These are phyloP conservation scores for Exophiala aquamarina DNA, from an alignment of 2,329 filamentous ascomycete species.

Conservation along the genomic window DNA sequence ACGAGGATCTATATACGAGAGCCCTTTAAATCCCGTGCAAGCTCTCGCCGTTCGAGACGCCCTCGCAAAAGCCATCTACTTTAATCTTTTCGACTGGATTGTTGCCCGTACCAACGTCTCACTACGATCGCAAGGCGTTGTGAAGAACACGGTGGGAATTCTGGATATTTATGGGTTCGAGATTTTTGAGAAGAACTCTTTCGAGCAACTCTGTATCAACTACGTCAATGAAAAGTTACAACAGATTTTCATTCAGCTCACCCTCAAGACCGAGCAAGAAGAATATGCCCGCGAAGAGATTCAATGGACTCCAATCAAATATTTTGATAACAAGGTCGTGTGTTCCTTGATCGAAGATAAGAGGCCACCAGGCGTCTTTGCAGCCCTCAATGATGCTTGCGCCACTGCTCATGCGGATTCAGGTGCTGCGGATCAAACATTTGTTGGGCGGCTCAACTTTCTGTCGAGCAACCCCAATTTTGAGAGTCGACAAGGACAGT, in stretches of 20 bases:
- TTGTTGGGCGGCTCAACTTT: conserved; percentile 88
- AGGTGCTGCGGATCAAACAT: conserved; percentile 89
- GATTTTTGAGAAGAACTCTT: conserved; percentile 98
- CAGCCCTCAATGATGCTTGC: conserved; percentile 94
- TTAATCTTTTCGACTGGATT: conserved; percentile 98
- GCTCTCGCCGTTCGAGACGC: conserved; percentile 86
- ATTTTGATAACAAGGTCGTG: conserved; percentile 99
- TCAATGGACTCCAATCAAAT: conserved; percentile 98
- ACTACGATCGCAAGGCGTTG: conserved; percentile 71
- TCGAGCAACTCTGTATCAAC: conserved; percentile 99
- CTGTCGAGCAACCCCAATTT: conserved; percentile 86
- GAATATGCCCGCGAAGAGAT: conserved; percentile 96
- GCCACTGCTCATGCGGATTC: conserved; percentile 98
- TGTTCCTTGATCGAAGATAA: conserved; percentile 95
- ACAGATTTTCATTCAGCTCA: conserved; percentile 98
- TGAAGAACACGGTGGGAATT: conserved; percentile 88
- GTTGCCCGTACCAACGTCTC: conserved; percentile 89
- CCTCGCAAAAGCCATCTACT: conserved; percentile 91
- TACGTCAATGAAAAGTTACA: conserved; percentile 99
- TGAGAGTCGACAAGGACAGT: conserved; percentile 87
- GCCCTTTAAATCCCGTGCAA: conserved; percentile 83
- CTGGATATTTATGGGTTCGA: conserved; percentile 99
- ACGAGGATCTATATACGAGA: conserved; percentile 67
- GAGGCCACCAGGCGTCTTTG: conserved; percentile 87
- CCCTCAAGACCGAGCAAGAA: conserved; percentile 93